Base-by-base conservation (phyloP, 495 filamentous ascomycete genomes). In the Podospora appendiculata region DNA sequence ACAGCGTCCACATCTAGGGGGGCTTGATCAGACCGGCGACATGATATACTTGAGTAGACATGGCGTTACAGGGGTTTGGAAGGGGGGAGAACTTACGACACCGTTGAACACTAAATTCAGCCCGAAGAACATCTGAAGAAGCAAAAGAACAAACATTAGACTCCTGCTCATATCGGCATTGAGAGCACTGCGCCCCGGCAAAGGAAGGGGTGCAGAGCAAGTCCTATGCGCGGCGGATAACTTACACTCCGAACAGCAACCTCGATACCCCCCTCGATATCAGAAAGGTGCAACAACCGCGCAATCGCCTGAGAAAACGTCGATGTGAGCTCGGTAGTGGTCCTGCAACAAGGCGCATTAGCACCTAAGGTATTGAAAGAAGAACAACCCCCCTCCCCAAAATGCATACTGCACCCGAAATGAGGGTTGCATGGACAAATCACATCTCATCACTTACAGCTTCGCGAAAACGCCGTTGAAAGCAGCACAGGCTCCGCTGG, bases 401-500 rank as follows among this genome's bases (percentile, higher is more conserved):
- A 3, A 7, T 38, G 9, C 36, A 38, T 10, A n/a, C 10, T 38
- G 13, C 36, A 38, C 36, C 9, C 13, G 2, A 3, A 38, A 38
- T 7, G 10, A 8, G 13, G 7, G 36, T 38, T 3, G 7, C 36
- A 38, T 8, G 13, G 9, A 38, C 13, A 38, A 38, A 38, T 38
- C 36, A 38, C 3, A 38, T 10, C 13, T 11, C 9, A 38, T 13
- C 3, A 72, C 79, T 61, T 77, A 94, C 89, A 98, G 73, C 68
- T 96, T 98, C 0, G 93, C 93, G 71, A 97, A 98, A 19, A 95
- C 86, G 33, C 93, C 92, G 60, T 98, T 98, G 58, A 93, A 81
- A 36, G 90, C 89, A 12, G 93, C 93, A 67, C 90, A 96, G 8
- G 85, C 83, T 36, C 93, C 93, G 66, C 87, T 93, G 39, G 88